Conservation (phyloP, 2,329 filamentous ascomycete genomes). For the Harringtonia aguacate region DNA sequence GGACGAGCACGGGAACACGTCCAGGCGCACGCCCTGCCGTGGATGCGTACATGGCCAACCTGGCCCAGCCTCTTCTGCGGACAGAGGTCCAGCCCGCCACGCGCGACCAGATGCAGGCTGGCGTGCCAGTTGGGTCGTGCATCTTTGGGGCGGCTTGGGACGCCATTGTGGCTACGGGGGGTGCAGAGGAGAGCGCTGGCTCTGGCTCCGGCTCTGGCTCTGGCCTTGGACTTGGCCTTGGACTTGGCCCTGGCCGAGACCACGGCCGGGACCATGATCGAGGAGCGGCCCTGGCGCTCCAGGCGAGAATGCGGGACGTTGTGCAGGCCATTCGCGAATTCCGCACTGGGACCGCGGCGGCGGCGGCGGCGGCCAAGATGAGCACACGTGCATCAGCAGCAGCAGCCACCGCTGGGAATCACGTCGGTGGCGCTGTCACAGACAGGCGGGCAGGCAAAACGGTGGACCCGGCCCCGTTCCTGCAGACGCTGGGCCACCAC, state of each 20-base stretch:
- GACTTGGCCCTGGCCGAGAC: too few species aligned
- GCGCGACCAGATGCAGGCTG: constrained; percentile 37
- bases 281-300: too few species aligned
- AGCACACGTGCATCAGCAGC: not conserved
- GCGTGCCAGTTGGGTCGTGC: constrained; percentile 32
- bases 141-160: constrained; percentile 44
- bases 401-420: not conserved
- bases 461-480: too few species aligned
- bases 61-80: constrained; percentile 22
- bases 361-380: too few species aligned
- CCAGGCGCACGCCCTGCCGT: too few species aligned
- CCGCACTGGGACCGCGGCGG: constrained; percentile 22
- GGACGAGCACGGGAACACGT: too few species aligned
- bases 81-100: constrained; percentile 31
- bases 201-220: too few species aligned
- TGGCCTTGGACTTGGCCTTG: too few species aligned
- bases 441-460: constrained; percentile 3
- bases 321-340: constrained; percentile 28
- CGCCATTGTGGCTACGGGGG: constrained; percentile 23
- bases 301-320: constrained; percentile 29
- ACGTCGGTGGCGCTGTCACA: too few species aligned
- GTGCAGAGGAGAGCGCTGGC: too few species aligned
- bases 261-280: too few species aligned
- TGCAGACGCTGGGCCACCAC: constrained; percentile 12
- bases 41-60: constrained; percentile 36